Conservation (phyloP, 441 rosid species). For the Populus trichocarpa region DNA sequence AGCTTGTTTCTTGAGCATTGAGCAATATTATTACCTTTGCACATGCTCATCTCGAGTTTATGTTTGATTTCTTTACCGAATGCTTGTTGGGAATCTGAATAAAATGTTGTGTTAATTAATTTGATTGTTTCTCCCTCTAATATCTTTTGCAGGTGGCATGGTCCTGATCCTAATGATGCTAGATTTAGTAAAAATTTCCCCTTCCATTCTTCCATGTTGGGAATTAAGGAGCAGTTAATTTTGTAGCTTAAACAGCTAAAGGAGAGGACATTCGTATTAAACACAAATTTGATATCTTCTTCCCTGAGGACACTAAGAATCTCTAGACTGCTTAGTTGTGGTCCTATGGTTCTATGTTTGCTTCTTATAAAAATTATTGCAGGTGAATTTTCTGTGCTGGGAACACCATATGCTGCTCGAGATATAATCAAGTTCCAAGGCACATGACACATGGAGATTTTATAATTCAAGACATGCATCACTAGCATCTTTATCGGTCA, state of each 20-base stretch:
- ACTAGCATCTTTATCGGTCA: not conserved
- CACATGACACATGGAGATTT: no score
- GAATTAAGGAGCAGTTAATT: not conserved
- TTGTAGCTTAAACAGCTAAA: not conserved
- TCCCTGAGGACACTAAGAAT: not conserved
- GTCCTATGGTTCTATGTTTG: not conserved
- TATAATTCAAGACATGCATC: no score
- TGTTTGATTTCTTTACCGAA: not conserved
- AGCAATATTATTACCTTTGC: no score
- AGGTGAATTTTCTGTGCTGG: no score
- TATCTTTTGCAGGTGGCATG: not conserved
- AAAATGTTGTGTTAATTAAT: not conserved
- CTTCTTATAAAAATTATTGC: not conserved
- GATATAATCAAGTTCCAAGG: no score
- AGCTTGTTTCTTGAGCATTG: not conserved
- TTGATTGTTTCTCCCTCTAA: not conserved
- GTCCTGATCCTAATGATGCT: no score
- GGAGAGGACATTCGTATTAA: not conserved
- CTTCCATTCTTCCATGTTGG: not conserved
- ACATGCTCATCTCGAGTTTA: no score
- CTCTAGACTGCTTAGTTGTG: no score
- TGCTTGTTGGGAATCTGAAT: not conserved
- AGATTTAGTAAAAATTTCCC: no score
- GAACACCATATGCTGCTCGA: no score
- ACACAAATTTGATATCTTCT: not conserved